Percentiles rank a stretch among this genome's conserved stretches.
Conservation (phyloP, 257 asterid genomes). For the Marsdenia floribunda region DNA sequence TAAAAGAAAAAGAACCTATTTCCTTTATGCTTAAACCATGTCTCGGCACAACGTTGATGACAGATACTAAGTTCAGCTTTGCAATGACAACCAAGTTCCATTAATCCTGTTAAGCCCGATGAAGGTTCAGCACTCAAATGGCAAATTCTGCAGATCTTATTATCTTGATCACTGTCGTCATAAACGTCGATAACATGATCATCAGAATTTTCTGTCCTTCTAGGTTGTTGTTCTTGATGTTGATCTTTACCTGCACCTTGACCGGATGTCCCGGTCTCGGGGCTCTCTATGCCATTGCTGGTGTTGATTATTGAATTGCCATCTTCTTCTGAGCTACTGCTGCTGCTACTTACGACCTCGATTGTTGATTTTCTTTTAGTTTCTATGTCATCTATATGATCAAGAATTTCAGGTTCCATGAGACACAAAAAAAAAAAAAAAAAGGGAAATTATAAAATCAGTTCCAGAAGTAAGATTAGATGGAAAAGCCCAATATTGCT, state of each 20-base stretch:
- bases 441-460: background rate
- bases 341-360: background rate
- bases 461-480: background rate
- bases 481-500: background rate
- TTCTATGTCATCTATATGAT: constrained; percentile 11
- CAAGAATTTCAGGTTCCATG: constrained; percentile 22
- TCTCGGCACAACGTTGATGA: constrained; percentile 44
- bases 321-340: background rate
- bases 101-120: constrained; percentile 19
- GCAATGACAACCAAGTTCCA: constrained; percentile 47
- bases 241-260: background rate
- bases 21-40: constrained; percentile 49
- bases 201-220: background rate
- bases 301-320: background rate
- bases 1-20: constrained; percentile 22
- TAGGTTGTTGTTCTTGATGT: background rate
- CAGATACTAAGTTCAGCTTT: constrained; percentile 41
- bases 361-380: background rate
- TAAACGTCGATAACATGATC: constrained; percentile 18
- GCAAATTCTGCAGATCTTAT: constrained; percentile 44
- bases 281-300: background rate
- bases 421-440: too few relatives aligned
- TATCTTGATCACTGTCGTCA: constrained; percentile 8
- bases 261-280: background rate
- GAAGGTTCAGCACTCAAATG: constrained; percentile 40